phyloP scores from a whole-genome alignment of 2,329 filamentous ascomycete genomes.

The Pestalotiopsis sp. region DNA sequence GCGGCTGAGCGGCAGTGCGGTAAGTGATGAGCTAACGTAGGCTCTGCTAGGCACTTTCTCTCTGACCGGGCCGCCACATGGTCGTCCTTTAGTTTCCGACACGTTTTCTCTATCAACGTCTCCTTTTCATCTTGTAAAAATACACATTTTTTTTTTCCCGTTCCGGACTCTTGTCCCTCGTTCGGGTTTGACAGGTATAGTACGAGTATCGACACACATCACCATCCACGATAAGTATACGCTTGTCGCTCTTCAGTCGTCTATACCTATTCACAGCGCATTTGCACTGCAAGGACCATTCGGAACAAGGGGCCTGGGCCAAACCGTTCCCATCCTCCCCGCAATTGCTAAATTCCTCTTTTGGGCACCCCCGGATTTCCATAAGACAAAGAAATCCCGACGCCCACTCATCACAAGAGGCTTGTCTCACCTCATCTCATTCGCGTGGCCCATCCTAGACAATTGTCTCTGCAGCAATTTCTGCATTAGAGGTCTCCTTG shows the following conservation, averaged over 20 bases:
- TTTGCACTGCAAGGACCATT: neutral
- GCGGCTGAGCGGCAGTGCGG: neutral
- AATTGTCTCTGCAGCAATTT: neutral
- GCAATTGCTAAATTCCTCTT: neutral
- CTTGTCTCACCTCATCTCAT: neutral
- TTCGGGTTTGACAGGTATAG: neutral
- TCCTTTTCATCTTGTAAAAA: neutral
- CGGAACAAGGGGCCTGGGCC: neutral
- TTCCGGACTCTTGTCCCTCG: neutral
- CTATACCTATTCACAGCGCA: neutral
- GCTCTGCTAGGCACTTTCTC: neutral
- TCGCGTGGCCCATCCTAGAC: neutral
- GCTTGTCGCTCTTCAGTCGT: neutral
- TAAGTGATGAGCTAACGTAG: neutral
- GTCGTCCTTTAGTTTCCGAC: neutral
- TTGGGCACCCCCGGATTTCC: neutral
- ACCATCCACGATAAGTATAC: neutral
- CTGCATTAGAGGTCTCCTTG: neutral
- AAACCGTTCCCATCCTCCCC: neutral
- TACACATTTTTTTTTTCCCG: neutral
- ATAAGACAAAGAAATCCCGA: neutral
- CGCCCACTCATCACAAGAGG: neutral
- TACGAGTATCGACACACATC: neutral
- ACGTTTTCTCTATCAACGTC: neutral
- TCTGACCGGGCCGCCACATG: neutral